Evolutionary conservation across 148 eudicot species (phyloP).

Genomic region (Rhododendron kiyosumense): DNA sequence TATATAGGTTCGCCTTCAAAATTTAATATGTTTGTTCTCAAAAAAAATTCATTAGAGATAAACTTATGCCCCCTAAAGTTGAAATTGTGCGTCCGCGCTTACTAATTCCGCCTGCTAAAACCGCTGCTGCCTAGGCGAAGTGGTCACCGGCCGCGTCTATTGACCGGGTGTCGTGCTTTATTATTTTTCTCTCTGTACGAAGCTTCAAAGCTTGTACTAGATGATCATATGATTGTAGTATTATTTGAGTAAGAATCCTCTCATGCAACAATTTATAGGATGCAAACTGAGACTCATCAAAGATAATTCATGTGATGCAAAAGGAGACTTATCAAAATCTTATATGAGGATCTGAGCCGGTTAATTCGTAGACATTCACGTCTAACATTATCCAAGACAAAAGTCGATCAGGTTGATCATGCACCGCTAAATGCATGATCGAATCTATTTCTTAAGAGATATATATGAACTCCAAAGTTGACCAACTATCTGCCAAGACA

Average conservation of each 20-base stretch:
- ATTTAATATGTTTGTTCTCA: background rate
- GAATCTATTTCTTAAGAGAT: background rate
- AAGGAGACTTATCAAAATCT: background rate
- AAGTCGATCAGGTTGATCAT: background rate
- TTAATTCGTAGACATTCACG: background rate
- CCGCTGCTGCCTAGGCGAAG: background rate
- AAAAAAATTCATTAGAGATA: background rate
- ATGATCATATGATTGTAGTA: background rate
- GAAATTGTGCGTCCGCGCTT: background rate
- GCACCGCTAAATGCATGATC: background rate
- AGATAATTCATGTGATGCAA: background rate
- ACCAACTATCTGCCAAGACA: background rate
- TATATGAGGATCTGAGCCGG: background rate
- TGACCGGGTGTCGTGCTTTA: slow-evolving; percentile 27
- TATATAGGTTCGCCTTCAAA: background rate
- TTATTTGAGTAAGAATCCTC: background rate
- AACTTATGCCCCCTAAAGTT: background rate
- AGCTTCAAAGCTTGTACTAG: slow-evolving; percentile 23
- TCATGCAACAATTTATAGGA: background rate
- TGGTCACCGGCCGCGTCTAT: slow-evolving; percentile 14
- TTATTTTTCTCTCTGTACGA: slow-evolving; percentile 21
- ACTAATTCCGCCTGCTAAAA: background rate
- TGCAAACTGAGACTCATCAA: background rate
- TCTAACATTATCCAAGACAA: background rate
- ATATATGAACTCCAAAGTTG: background rate